phyloP scores from a whole-genome alignment of 2,329 filamentous ascomycete species.

The Trichophaea hybrida region DNA sequence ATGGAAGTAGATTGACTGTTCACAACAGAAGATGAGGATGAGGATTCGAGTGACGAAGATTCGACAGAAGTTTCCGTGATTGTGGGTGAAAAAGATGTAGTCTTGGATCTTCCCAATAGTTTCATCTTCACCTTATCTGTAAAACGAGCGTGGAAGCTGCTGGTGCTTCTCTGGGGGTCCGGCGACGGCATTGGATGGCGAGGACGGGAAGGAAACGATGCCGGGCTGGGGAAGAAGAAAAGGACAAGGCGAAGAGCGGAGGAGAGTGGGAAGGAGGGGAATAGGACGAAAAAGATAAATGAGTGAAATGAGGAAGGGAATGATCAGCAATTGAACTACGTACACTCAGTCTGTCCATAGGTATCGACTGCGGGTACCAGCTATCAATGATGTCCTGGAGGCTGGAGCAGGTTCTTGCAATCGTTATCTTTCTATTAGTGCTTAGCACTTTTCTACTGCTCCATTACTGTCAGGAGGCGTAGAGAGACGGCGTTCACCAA shows the following conservation, averaged over 20 bases:
- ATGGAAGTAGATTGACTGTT: constrained; percentile 5
- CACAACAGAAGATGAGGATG: constrained; percentile 13
- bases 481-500: too few relatives aligned
- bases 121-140: constrained; percentile 19
- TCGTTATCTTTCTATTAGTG: too few relatives aligned
- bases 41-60: constrained; percentile 14
- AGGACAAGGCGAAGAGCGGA: neutral
- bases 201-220: neutral
- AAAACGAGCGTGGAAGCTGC: constrained; percentile 9
- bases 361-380: too few relatives aligned
- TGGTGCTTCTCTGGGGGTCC: neutral
- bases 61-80: constrained; percentile 2
- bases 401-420: too few relatives aligned
- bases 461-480: too few relatives aligned
- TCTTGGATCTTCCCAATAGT: constrained; percentile 13
- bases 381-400: too few relatives aligned
- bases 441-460: too few relatives aligned
- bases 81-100: constrained; percentile 1
- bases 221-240: neutral
- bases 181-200: neutral
- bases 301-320: neutral
- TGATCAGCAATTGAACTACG: too few relatives aligned
- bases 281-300: neutral
- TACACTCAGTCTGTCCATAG: too few relatives aligned
- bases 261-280: neutral